A percentile compares a stretch with the other conserved stretches of the same genome.
These are phyloP conservation scores for Geotrichum candidum DNA, from an alignment of 1,139 yeast genomes.

Conservation along the genomic window DNA sequence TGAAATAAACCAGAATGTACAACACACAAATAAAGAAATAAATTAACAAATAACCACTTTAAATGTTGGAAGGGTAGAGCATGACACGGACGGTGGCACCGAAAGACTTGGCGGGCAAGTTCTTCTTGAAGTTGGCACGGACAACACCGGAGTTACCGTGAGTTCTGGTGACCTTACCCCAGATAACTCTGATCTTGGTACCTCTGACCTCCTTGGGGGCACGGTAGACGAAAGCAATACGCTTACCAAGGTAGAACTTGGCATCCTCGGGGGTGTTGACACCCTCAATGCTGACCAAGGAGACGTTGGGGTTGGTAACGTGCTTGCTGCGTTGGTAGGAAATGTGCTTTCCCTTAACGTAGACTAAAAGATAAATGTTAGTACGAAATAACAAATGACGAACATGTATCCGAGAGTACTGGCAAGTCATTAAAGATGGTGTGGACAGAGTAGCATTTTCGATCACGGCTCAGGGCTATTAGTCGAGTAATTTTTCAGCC, in stretches of 20 bases:
- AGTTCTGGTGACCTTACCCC: conserved; percentile 92
- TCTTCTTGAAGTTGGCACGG: conserved; percentile 98
- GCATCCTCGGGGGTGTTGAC: conserved; percentile 89
- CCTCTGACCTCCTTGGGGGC: conserved; percentile 98
- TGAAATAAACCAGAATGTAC: background rate
- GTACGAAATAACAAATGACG: background rate
- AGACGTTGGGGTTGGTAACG: conserved; percentile 96
- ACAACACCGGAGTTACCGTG: conserved; percentile 99
- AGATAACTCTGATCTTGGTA: conserved; percentile 97
- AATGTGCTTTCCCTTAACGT: conserved; percentile 99
- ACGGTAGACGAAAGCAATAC: conserved; percentile 98
- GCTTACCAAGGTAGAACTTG: conserved; percentile 98
- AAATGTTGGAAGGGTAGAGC: conserved; percentile 99
- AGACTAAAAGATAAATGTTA: conserved; percentile 49
- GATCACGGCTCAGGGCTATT: background rate
- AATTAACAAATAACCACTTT: conserved; percentile 35
- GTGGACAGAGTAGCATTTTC: background rate
- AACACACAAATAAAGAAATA: background rate
- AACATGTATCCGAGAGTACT: background rate
- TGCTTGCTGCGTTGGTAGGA: conserved; percentile 99
- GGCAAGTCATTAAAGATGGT: background rate
- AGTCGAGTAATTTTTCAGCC: background rate
- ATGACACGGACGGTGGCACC: conserved; percentile 99
- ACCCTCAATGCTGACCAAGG: conserved; percentile 95
- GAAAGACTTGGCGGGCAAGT: conserved; percentile 98